phyloP scores from a whole-genome alignment of 2,329 filamentous ascomycete species.

The Cladophialophora psammophila region DNA sequence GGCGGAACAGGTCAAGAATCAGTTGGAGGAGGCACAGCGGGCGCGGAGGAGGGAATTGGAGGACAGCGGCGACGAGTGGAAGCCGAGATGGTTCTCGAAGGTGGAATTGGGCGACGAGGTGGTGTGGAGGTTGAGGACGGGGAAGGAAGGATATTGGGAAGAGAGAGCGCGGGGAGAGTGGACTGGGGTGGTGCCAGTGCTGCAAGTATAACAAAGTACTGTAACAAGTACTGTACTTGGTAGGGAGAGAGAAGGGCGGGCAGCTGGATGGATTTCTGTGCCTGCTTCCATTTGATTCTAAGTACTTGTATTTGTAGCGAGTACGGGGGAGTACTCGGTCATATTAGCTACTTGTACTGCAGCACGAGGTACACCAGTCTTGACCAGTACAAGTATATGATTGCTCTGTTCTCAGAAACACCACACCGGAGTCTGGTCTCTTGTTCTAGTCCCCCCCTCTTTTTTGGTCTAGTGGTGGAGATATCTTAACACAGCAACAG shows the following conservation, averaged over 20 bases:
- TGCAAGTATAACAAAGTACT: constrained; percentile 47
- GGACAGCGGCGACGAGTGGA: constrained; percentile 73
- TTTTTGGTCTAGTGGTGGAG: too few relatives aligned
- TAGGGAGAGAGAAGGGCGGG: too few relatives aligned
- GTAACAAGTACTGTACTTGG: too few relatives aligned
- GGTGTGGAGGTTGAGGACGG: constrained; percentile 76
- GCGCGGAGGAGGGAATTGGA: constrained; percentile 77
- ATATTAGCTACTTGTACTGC: not conserved
- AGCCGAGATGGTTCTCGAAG: constrained; percentile 83
- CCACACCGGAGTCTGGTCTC: too few relatives aligned
- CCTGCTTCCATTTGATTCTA: too few relatives aligned
- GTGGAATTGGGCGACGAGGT: constrained; percentile 63
- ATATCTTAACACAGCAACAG: too few relatives aligned
- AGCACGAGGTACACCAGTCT: too few relatives aligned
- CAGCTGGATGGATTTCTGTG: too few relatives aligned
- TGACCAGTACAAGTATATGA: too few relatives aligned
- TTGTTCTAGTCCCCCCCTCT: too few relatives aligned
- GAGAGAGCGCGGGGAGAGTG: constrained; percentile 74
- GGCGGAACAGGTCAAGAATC: constrained; percentile 82
- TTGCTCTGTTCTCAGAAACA: too few relatives aligned
- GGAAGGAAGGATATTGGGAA: constrained; percentile 94
- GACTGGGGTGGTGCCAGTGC: constrained; percentile 64
- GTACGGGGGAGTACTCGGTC: not conserved
- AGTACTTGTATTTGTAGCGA: too few relatives aligned
- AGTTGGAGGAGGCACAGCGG: constrained; percentile 85